These are phyloP conservation scores for Eucalyptus regnans DNA, from an alignment of 345 rosid species.

Conservation along the genomic window DNA sequence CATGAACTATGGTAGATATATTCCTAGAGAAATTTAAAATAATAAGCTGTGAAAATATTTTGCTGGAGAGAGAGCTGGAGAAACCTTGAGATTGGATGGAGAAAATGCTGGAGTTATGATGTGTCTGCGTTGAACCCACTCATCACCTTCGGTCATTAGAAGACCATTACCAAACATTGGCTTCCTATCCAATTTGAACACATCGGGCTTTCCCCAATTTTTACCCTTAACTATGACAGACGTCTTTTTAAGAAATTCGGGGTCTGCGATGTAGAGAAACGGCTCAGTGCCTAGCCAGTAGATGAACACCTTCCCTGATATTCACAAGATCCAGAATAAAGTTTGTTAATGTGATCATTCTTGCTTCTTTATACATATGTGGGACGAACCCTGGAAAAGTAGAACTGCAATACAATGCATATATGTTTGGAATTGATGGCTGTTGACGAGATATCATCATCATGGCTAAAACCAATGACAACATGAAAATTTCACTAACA, in stretches of 20 bases:
- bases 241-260: slow-evolving; percentile 68
- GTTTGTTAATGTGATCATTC: not conserved
- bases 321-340: not conserved
- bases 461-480: not conserved
- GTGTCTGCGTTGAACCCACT: slow-evolving; percentile 92
- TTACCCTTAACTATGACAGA: slow-evolving; percentile 69
- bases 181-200: slow-evolving; percentile 71
- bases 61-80: not conserved
- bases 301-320: slow-evolving; percentile 76
- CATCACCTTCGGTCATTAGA: slow-evolving; percentile 87
- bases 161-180: slow-evolving; percentile 94
- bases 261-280: slow-evolving; percentile 79
- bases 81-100: slow-evolving; percentile 71
- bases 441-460: not conserved
- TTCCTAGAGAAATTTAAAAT: not conserved
- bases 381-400: not conserved
- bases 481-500: not conserved
- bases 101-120: slow-evolving; percentile 84
- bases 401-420: not conserved
- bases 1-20: not conserved
- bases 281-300: slow-evolving; percentile 98
- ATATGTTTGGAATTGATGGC: not conserved
- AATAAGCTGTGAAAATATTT: not conserved
- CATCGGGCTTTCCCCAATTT: slow-evolving; percentile 89
- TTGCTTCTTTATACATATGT: not conserved